A percentile compares a stretch with the other conserved stretches of the same genome.
These are phyloP conservation scores for Apophysomyces elegans DNA, from an alignment of 371 early-diverging fungal species.

Conservation along the genomic window DNA sequence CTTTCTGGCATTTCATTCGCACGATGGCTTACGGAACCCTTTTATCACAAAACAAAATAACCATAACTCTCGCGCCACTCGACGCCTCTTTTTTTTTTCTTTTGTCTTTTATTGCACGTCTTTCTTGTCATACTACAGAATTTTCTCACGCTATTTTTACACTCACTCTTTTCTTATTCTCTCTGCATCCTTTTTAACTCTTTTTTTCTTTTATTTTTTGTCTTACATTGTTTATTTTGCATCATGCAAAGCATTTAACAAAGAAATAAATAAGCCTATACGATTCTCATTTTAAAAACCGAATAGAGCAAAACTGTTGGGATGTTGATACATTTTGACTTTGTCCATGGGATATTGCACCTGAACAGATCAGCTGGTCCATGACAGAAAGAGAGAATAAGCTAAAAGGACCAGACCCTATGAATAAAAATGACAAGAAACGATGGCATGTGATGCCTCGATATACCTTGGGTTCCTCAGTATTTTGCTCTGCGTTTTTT, in stretches of 20 bases:
- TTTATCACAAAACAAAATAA: background rate
- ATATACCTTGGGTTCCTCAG: too few species aligned
- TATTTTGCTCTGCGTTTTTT: slow-evolving; percentile 8
- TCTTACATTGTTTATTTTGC: slow-evolving; percentile 7
- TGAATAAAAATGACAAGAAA: background rate
- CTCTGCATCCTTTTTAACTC: background rate
- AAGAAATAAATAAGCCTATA: too few species aligned
- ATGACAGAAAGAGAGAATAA: background rate
- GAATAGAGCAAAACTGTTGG: too few species aligned
- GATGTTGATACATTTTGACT: background rate
- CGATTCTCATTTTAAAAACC: background rate
- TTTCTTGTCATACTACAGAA: slow-evolving; percentile 6
- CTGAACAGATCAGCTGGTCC: slow-evolving; percentile 1
- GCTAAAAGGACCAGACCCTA: too few species aligned
- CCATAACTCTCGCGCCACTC: slow-evolving; percentile 1
- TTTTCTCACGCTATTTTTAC: slow-evolving; percentile 7
- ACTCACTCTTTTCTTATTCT: background rate
- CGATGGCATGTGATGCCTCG: slow-evolving; percentile 4
- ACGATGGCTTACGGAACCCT: background rate
- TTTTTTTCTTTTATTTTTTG: background rate
- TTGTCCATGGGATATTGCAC: slow-evolving; percentile 2
- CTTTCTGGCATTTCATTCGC: slow-evolving; percentile 12
- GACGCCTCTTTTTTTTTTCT: background rate
- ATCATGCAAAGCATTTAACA: slow-evolving; percentile 6
- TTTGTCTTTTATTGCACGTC: slow-evolving; percentile 3